Conservation (phyloP, 805 yeast species). For the Limtongia smithiae region DNA sequence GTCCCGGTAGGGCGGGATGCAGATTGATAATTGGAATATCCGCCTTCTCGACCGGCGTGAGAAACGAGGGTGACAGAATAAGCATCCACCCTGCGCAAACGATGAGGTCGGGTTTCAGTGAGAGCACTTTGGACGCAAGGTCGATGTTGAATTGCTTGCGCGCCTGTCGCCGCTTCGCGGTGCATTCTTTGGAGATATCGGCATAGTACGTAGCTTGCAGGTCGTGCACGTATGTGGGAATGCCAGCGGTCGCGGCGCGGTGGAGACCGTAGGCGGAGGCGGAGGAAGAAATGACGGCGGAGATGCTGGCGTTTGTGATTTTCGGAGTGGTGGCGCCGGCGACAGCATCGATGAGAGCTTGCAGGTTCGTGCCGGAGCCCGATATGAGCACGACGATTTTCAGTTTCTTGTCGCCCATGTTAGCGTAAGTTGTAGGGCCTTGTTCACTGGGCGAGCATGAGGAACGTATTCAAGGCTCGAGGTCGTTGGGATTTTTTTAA, state of each 20-base stretch:
- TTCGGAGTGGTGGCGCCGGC: conserved; percentile 17
- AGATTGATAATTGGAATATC: conserved; percentile 80
- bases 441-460: too few species aligned
- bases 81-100: conserved; percentile 99
- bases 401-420: too few species aligned
- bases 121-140: conserved; percentile 65
- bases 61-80: conserved; percentile 73
- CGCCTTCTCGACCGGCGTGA: conserved; percentile 58
- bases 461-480: too few species aligned
- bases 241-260: conserved; percentile 66
- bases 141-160: conserved; percentile 74
- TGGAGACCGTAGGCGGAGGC: conserved; percentile 80
- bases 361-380: conserved; percentile 93
- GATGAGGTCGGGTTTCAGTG: conserved; percentile 69
- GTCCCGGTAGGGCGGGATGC: conserved; percentile 97
- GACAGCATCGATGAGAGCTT: conserved; percentile 73
- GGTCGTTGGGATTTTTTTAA: too few species aligned
- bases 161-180: conserved; percentile 52
- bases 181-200: conserved; percentile 68
- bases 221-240: conserved; percentile 68
- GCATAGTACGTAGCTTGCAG: conserved; percentile 64
- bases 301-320: conserved; percentile 47
- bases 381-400: conserved; percentile 74
- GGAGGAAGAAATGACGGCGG: conserved; percentile 80
- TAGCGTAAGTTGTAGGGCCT: too few species aligned